Evolutionary conservation across 805 yeast genomes (phyloP), one percentile per base, ranked within the genome.

Genomic region (Wickerhamiella australiensis): DNA sequence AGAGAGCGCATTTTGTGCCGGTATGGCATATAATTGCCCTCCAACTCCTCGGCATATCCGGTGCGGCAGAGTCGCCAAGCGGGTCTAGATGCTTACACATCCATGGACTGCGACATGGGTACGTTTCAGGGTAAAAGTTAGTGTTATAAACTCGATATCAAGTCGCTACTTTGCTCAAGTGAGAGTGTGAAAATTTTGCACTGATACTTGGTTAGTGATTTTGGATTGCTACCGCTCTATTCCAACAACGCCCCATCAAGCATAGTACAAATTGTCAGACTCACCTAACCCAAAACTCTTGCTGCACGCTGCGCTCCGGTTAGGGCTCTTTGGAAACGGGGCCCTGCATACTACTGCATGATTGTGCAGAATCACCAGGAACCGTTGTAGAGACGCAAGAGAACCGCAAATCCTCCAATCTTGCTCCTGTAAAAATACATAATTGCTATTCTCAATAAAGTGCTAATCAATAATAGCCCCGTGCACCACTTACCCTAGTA

Each of bases 341-440:
- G 38, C 15, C 38, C 38, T 33, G 38, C 38, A 33, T 33, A 33
- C 38, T 5, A 33, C 38, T 33, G 38, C 38, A 33, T 11, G 20
- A 5, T 33, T 33, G 38, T 33, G 38, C 38, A 33, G 38, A 33
- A 33, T 15, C 11, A 33, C 15, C 38, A 33, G 38, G 38, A 33
- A 33, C 38, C 38, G 38, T 33, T 33, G 20, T 33, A 33, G 38
- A 33, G 38, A 20, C 38, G 38, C 38, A 33, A 33, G 38, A 15
- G 21, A 7, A 11, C 9, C 11, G 29, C 29, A 26, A 26, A 26
- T 26, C 29, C 7, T 11, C n/a, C n/a, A n/a, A n/a, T n/a, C n/a
- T n/a, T n/a, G n/a, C n/a, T n/a, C n/a, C n/a, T n/a, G n/a, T n/a
- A n/a, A n/a, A n/a, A n/a, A n/a, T n/a, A n/a, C n/a, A n/a, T n/a